A percentile compares a stretch with the other conserved stretches of the same genome.
Conservation (phyloP, 768 basidiomycete species). For the Kondoa malvinella region DNA sequence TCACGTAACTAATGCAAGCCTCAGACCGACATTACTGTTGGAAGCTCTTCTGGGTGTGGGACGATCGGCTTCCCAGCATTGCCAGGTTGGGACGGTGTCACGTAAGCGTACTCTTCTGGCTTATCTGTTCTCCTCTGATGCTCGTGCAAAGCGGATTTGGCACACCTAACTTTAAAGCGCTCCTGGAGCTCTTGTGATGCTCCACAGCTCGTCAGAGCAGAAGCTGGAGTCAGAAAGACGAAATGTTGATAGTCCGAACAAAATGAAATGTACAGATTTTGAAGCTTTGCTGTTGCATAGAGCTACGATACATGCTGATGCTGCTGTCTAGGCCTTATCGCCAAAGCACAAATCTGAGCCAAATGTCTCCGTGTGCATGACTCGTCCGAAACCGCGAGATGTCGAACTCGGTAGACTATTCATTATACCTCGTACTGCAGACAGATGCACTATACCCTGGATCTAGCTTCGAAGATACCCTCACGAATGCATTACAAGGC, state of each 20-base stretch:
- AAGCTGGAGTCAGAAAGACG: too few species aligned
- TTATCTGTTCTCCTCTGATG: not conserved
- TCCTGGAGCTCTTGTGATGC: not conserved
- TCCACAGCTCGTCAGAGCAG: too few species aligned
- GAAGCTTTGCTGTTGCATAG: too few species aligned
- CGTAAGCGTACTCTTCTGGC: not conserved
- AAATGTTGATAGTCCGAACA: too few species aligned
- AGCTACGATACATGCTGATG: too few species aligned
- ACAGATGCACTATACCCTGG: not conserved
- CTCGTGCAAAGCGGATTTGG: not conserved
- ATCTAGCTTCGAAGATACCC: not conserved
- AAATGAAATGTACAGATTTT: too few species aligned
- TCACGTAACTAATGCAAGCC: not conserved
- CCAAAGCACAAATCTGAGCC: too few species aligned
- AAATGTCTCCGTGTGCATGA: too few species aligned
- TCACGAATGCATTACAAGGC: slow-evolving; percentile 34
- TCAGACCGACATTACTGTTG: not conserved
- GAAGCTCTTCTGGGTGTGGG: not conserved
- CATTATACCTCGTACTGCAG: not conserved
- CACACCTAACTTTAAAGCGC: not conserved
- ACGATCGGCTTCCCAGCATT: slow-evolving; percentile 1
- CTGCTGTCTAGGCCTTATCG: too few species aligned
- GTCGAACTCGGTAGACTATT: too few species aligned
- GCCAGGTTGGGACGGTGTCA: slow-evolving; percentile 4
- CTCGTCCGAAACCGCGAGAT: too few species aligned